A percentile compares a stretch with the other conserved stretches of the same genome.
Conservation (phyloP, 148 eudicot genomes). For the Agrostemma githago region DNA sequence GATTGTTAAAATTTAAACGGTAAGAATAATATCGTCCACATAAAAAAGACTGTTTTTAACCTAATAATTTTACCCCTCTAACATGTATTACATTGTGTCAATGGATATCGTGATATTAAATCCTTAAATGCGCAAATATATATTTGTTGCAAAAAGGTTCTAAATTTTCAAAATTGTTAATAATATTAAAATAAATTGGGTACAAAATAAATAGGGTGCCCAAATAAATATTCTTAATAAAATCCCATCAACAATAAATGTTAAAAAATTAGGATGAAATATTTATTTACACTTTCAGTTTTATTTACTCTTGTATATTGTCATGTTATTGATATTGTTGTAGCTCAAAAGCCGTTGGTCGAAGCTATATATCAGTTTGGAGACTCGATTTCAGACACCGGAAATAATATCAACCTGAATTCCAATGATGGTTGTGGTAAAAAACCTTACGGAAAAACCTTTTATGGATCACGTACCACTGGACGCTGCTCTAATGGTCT, state of each 20-base stretch:
- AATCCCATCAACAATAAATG: too few species aligned
- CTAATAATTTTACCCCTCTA: not conserved
- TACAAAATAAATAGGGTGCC: too few species aligned
- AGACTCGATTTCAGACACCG: slow-evolving; percentile 27
- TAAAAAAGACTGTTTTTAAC: not conserved
- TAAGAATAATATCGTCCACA: not conserved
- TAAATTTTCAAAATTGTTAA: too few species aligned
- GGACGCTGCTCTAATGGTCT: slow-evolving; percentile 30
- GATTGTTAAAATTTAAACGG: not conserved
- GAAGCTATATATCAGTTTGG: slow-evolving; percentile 23
- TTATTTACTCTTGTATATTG: not conserved
- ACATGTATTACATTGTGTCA: not conserved
- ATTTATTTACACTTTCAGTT: not conserved
- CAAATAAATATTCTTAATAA: too few species aligned
- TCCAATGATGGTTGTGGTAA: not conserved
- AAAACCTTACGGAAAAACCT: slow-evolving; percentile 19
- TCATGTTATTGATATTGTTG: not conserved
- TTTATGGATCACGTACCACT: slow-evolving; percentile 8
- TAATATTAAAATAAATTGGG: too few species aligned
- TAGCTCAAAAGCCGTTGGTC: not conserved
- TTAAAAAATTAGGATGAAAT: not conserved
- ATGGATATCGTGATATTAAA: not conserved
- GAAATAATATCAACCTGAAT: slow-evolving; percentile 1
- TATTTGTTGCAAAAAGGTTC: too few species aligned
- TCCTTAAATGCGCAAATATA: too few species aligned